These are phyloP conservation scores for Haemoproteus tartakovskyi DNA, from an alignment of 169 alveolate species.

Conservation along the genomic window DNA sequence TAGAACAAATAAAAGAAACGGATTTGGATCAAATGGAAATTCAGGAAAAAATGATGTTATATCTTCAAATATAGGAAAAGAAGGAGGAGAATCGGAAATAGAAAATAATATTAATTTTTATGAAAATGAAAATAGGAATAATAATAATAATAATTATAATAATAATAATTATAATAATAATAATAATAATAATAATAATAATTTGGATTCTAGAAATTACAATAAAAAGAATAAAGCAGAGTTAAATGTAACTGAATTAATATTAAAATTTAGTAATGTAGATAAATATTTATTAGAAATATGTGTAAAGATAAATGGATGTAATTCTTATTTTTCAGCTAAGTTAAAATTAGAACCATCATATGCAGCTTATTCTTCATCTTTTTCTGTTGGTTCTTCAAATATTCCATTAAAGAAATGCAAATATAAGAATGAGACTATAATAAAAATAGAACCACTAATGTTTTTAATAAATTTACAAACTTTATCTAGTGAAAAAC, in stretches of 20 bases:
- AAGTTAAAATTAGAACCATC: constrained; percentile 4
- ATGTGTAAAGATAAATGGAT: constrained; percentile 11
- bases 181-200: not conserved
- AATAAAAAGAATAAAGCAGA: not conserved
- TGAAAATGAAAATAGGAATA: not conserved
- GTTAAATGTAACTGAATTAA: constrained; percentile 8
- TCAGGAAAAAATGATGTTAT: too few species aligned
- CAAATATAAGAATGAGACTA: constrained; percentile 40
- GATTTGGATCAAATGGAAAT: too few species aligned
- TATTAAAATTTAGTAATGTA: constrained; percentile 15
- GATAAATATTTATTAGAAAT: constrained; percentile 25
- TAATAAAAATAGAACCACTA: constrained; percentile 59
- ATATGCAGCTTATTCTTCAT: too few species aligned
- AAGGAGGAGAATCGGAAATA: too few species aligned
- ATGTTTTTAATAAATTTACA: constrained; percentile 34
- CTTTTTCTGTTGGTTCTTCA: too few species aligned
- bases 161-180: not conserved
- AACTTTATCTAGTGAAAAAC: constrained; percentile 38
- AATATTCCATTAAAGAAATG: constrained; percentile 15
- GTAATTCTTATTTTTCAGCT: constrained; percentile 28
- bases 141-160: not conserved
- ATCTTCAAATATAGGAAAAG: too few species aligned
- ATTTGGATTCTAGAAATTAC: too few species aligned
- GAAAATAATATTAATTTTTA: not conserved
- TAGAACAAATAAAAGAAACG: too few species aligned